Evolutionary conservation across 768 basidiomycete genomes (phyloP).

Genomic region (Agaricus blazei): DNA sequence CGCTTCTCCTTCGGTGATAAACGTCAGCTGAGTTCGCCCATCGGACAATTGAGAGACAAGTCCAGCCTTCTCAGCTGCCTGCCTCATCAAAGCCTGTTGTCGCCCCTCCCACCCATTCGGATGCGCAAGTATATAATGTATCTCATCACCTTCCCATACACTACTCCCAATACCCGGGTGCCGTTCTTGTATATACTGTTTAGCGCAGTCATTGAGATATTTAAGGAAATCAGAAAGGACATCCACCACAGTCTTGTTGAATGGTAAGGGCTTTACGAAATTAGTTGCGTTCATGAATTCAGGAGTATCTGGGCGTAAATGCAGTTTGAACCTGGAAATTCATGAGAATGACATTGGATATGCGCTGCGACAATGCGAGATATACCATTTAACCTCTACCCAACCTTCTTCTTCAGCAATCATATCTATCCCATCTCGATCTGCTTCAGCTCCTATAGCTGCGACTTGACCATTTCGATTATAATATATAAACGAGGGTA

Average conservation of each 20-base stretch:
- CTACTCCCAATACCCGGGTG: conserved; percentile 31
- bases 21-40: conserved; percentile 35
- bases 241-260: conserved; percentile 30
- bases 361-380: neutral
- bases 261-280: conserved; percentile 34
- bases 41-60: conserved; percentile 30
- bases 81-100: conserved; percentile 49
- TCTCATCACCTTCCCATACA: conserved; percentile 40
- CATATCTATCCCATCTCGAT: conserved; percentile 12
- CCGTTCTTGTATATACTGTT: conserved; percentile 40
- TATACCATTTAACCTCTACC: conserved; percentile 13
- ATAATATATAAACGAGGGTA: conserved; percentile 15
- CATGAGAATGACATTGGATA: neutral
- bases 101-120: conserved; percentile 59
- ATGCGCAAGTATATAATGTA: conserved; percentile 49
- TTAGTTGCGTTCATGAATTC: conserved; percentile 4
- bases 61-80: conserved; percentile 45
- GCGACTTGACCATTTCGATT: conserved; percentile 8
- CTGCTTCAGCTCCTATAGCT: conserved; percentile 11
- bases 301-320: conserved; percentile 22
- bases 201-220: conserved; percentile 41
- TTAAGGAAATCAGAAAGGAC: conserved; percentile 42
- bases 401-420: conserved; percentile 11
- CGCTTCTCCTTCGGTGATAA: conserved; percentile 58
- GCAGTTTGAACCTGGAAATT: conserved; percentile 29